Evolutionary conservation across 495 filamentous ascomycete genomes (phyloP), one percentile per base, ranked within the genome.

Genomic region (Penicillium parvum): DNA sequence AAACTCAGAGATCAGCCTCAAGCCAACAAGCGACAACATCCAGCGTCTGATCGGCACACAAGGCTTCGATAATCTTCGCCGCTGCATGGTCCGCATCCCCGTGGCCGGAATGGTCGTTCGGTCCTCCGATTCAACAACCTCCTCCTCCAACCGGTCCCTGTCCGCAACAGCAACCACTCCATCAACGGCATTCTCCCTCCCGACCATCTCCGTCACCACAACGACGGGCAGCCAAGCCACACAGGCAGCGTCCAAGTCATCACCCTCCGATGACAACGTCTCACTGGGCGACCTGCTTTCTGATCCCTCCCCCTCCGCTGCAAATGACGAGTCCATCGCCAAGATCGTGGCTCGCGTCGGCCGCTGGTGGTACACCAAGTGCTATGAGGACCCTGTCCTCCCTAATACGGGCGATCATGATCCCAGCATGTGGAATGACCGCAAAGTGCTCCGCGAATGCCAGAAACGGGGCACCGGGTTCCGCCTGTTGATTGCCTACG

Each of bases 361-460:
- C 11, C 73, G 94, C 27, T 98, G 90, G 89, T 97, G 94, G 92
- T 96, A 95, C 63, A 84, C 78, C 4, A 76, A 83, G 37, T 96
- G 89, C 71, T 97, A 97, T 61, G 92, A 97, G 68, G 75, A 75
- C 15, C 69, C 75, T 6, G 69, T 83, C 11, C 64, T 76, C 17
- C 66, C 73, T 1, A 69, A 76, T 17, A 40, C 32, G 18, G 76
- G 72, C 19, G 72, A 74, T 38, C 58, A 62, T 45, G 61, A 65
- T 16, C 51, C 63, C 25, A 90, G 85, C 58, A 88, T 98, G 58
- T 96, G 90, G 86, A 72, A 72, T 29, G 87, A 97, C 51, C 77
- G 74, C 43, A 72, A 74, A 25, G 60, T 97, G 25, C 68, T 97
- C 21, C 74, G 77, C 23, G 92, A 98, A 65, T 96, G 90, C 50